Base-by-base conservation (phyloP, 2,329 filamentous ascomycete species). In the Mycogone perniciosa region DNA sequence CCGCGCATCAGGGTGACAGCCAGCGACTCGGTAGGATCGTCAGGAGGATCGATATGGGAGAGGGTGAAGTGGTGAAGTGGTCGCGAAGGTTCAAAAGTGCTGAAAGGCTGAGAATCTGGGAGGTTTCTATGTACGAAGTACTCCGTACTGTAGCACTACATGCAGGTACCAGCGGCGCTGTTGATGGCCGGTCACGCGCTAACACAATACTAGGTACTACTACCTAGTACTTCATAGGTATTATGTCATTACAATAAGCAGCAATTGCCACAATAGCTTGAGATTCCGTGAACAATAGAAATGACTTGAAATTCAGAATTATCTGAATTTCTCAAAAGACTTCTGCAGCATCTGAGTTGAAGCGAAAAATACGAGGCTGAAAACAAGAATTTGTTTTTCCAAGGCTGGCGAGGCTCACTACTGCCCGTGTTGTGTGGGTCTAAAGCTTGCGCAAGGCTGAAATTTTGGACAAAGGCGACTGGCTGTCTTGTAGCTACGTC, bases 361-460 rank as follows among this genome's bases (percentile, higher is more conserved):
- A 20, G 2, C 20, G 20, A 20, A 20, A 20, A 20, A 20, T 20
- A 20, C 20, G 3, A 20, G 20, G 3, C 20, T 20, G 20, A 20
- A 20, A 20, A 20, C 20, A 20, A 20, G 20, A 20, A 20, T 20
- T 20, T 20, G 20, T 20, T 20, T 3, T 20, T 20, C 3, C 20
- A 20, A 20, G 20, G 20, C 20, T 20, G 20, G 20, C 20, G 20
- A 20, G 20, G 31, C 41, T n/a, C 48, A 35, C 48, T 9, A 42
- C 29, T 30, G 26, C 35, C 45, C 40, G 30, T 44, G 46, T 20
- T 41, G 41, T 33, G 52, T 52, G 57, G 55, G 52, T 52, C 55
- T 34, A n/a, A 26, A 45, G 33, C 40, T 41, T 26, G 42, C 42
- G 54, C 54, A 56, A 58, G 57, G 57, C 55, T 59, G 57, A 57